phyloP scores from a whole-genome alignment of 2,329 filamentous ascomycete species.

The Juglanconis juglandina region DNA sequence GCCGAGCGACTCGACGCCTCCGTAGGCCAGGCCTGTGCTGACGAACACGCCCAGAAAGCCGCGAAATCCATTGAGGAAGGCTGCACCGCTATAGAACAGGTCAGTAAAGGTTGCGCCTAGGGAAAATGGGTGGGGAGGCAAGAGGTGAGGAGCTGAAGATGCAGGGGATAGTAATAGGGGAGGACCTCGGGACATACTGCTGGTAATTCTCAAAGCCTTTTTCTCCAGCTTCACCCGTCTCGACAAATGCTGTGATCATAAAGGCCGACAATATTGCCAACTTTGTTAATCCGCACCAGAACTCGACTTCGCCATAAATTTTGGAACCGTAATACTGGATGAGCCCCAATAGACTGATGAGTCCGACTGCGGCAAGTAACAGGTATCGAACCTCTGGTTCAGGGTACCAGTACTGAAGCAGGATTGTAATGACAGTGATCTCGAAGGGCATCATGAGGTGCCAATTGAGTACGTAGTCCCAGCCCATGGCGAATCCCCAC shows the following conservation, averaged over 20 bases:
- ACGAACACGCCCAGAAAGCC: conserved; percentile 44
- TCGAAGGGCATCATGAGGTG: conserved; percentile 36
- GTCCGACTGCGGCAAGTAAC: conserved; percentile 37
- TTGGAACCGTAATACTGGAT: conserved; percentile 37
- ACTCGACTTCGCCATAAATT: conserved; percentile 48
- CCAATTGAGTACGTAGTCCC: conserved; percentile 37
- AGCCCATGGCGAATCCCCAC: conserved; percentile 39
- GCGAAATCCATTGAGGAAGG: conserved; percentile 38
- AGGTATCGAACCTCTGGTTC: conserved; percentile 29
- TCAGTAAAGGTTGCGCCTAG: background rate
- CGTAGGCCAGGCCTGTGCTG: conserved; percentile 41
- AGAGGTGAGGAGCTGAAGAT: background rate
- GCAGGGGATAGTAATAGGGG: background rate
- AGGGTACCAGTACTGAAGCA: conserved; percentile 28
- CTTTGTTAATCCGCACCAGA: conserved; percentile 50
- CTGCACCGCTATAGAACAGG: background rate
- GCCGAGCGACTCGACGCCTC: conserved; percentile 44
- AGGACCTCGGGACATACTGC: background rate
- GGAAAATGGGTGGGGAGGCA: too few species aligned
- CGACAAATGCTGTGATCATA: conserved; percentile 53
- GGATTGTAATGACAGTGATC: conserved; percentile 32
- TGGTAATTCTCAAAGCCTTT: conserved; percentile 11
- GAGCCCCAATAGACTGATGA: background rate
- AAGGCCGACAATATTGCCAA: conserved; percentile 51
- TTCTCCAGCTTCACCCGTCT: conserved; percentile 25